Conservation (phyloP, 768 basidiomycete species). For the Mycena pura region DNA sequence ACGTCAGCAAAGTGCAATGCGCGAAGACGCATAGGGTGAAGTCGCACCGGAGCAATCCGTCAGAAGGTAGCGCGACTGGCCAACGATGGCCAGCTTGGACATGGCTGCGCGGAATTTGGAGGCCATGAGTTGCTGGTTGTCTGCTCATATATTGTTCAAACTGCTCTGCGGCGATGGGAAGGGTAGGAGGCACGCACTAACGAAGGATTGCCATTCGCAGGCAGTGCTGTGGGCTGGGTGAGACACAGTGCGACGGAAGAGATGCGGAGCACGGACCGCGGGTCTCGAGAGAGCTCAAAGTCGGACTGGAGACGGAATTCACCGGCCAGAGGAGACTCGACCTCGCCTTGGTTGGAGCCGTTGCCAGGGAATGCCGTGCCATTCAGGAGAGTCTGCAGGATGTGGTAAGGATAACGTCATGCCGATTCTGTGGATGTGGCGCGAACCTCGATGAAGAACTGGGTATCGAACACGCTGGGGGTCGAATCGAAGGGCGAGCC, state of each 20-base stretch:
- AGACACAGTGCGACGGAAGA: background rate
- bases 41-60: slow-evolving; percentile 36
- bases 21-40: background rate
- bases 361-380: slow-evolving; percentile 37
- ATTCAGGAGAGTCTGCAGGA: slow-evolving; percentile 32
- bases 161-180: background rate
- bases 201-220: slow-evolving; percentile 48
- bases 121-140: slow-evolving; percentile 32
- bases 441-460: slow-evolving; percentile 38
- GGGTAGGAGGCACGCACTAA: slow-evolving; percentile 26
- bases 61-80: slow-evolving; percentile 30
- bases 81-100: slow-evolving; percentile 40
- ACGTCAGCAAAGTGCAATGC: background rate
- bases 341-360: slow-evolving; percentile 31
- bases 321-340: slow-evolving; percentile 31
- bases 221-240: slow-evolving; percentile 43
- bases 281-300: slow-evolving; percentile 32
- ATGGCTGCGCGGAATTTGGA: slow-evolving; percentile 38
- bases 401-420: background rate
- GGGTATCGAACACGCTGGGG: slow-evolving; percentile 38
- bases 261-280: slow-evolving; percentile 22
- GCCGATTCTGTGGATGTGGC: background rate
- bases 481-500: slow-evolving; percentile 41
- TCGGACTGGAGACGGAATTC: slow-evolving; percentile 42
- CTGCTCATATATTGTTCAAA: slow-evolving; percentile 9